Evolutionary conservation across 2,329 filamentous ascomycete genomes (phyloP).

Genomic region (Aspergillus awamori): DNA sequence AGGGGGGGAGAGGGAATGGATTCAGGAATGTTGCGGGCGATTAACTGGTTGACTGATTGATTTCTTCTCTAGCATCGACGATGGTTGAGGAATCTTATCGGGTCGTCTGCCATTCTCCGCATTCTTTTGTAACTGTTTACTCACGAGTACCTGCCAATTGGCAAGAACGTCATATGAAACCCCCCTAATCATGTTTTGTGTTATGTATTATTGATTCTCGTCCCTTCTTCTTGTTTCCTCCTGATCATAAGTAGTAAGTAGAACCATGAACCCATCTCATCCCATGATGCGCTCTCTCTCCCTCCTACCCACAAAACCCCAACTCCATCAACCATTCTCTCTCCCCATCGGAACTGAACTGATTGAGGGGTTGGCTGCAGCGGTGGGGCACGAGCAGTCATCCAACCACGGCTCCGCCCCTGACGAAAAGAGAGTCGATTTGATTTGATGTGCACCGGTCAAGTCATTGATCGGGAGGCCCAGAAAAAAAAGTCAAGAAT

Average conservation of each 20-base stretch:
- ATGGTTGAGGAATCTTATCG: constrained; percentile 4
- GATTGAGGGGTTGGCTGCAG: constrained; percentile 25
- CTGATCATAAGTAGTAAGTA: too few species aligned
- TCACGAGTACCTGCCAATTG: too few species aligned
- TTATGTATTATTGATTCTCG: too few species aligned
- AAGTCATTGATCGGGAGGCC: constrained; percentile 14
- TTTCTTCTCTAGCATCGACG: neutral
- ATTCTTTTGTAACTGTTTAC: neutral
- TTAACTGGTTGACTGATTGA: too few species aligned
- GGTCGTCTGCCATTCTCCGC: constrained; percentile 1
- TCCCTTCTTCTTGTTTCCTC: too few species aligned
- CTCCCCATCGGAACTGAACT: constrained; percentile 2
- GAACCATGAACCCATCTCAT: neutral
- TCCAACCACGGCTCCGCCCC: constrained; percentile 26
- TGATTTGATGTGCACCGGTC: constrained; percentile 25
- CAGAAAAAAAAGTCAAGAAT: neutral
- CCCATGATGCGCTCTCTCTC: neutral
- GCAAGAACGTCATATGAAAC: too few species aligned
- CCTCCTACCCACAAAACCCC: too few species aligned
- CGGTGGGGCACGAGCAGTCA: constrained; percentile 16
- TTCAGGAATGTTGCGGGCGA: neutral
- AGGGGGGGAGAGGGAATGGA: too few species aligned
- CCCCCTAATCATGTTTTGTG: too few species aligned
- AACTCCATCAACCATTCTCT: neutral
- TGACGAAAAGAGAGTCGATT: constrained; percentile 16